Evolutionary conservation across 192 early-diverging fungal genomes (phyloP).

Genomic region (Funneliformis mosseae): DNA sequence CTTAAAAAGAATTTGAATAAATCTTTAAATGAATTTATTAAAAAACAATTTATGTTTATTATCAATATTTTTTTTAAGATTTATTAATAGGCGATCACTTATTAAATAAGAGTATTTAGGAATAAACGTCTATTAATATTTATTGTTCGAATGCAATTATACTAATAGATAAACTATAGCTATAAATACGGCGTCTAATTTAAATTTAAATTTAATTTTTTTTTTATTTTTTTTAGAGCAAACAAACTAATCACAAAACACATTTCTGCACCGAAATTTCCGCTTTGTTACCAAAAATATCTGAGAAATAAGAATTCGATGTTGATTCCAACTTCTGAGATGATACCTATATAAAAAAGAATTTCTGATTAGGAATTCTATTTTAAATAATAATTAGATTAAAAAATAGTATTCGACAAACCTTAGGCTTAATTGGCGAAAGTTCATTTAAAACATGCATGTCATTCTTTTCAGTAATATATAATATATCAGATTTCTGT

Average conservation of each 20-base stretch:
- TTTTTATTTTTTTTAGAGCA: no score
- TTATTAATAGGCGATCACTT: no score
- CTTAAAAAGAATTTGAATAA: no score
- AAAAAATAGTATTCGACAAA: neutral
- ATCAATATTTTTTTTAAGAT: no score
- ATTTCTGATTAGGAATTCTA: neutral
- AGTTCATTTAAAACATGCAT: neutral
- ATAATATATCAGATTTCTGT: neutral
- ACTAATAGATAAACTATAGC: no score
- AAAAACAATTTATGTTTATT: no score
- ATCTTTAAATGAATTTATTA: no score
- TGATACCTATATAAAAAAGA: neutral
- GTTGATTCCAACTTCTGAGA: neutral
- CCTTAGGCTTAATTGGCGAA: neutral
- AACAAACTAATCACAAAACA: neutral
- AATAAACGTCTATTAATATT: no score
- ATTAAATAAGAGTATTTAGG: no score
- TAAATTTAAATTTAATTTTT: no score
- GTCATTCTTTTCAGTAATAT: neutral
- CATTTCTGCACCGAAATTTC: neutral
- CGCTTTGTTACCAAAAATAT: neutral
- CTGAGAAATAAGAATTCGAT: neutral
- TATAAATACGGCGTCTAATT: no score
- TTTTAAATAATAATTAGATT: neutral
- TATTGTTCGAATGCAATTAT: no score